phyloP scores from a whole-genome alignment of 108 stramenopile species.

The Cyclotella kingstonii region DNA sequence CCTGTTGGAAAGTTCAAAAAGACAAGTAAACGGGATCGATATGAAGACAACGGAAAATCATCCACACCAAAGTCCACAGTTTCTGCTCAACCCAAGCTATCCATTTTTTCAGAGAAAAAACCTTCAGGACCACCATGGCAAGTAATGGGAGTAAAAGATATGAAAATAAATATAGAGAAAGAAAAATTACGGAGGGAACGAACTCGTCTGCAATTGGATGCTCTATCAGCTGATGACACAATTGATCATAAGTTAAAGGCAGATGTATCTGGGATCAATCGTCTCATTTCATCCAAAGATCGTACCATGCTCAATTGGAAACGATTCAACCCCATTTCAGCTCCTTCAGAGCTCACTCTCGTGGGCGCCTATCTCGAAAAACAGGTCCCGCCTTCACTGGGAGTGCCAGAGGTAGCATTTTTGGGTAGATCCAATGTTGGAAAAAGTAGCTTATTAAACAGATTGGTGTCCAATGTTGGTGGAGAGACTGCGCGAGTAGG shows the following conservation, averaged over 20 bases:
- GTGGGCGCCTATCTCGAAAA: slow-evolving; percentile 62
- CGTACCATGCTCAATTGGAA: slow-evolving; percentile 68
- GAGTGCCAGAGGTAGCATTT: slow-evolving; percentile 86
- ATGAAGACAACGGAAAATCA: slow-evolving; percentile 18
- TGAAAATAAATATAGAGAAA: slow-evolving; percentile 55
- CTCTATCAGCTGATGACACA: slow-evolving; percentile 10
- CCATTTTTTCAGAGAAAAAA: slow-evolving; percentile 24
- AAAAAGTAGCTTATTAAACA: slow-evolving; percentile 84
- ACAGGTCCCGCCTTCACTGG: slow-evolving; percentile 62
- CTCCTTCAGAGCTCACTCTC: slow-evolving; percentile 45
- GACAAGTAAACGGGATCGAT: slow-evolving; percentile 33
- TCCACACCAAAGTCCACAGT: slow-evolving; percentile 13
- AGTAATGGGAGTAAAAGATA: slow-evolving; percentile 63
- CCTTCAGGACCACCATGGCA: slow-evolving; percentile 74
- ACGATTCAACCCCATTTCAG: slow-evolving; percentile 52
- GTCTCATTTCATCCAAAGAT: slow-evolving; percentile 53
- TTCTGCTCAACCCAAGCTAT: slow-evolving; percentile 21
- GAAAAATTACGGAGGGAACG: slow-evolving; percentile 65
- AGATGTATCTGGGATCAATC: slow-evolving; percentile 48
- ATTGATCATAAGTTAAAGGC: slow-evolving; percentile 16
- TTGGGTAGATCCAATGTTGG: slow-evolving; percentile 93
- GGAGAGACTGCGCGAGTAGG: slow-evolving; percentile 73
- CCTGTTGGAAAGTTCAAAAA: slow-evolving; percentile 35
- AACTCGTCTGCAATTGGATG: slow-evolving; percentile 46
- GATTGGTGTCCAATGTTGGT: slow-evolving; percentile 27